Base-by-base conservation (phyloP, 2,329 filamentous ascomycete species). In the Aspergillus ibericus region DNA sequence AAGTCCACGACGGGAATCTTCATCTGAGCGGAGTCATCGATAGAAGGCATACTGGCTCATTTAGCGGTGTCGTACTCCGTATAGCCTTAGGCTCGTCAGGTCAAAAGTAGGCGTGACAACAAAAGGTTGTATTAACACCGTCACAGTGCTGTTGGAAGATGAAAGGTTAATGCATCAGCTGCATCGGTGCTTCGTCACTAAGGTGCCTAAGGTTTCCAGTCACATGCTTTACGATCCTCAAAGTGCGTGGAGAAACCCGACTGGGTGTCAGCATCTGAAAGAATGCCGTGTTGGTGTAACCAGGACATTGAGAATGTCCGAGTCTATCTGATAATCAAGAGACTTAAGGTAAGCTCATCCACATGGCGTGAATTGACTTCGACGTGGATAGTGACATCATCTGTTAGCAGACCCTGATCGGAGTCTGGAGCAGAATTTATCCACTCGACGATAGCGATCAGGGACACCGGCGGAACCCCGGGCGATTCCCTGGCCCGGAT, bases 1-100 rank as follows among this genome's bases (percentile, higher is more conserved):
- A 80, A 75, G 58, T 79, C 77, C 42, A 80, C 70, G 20, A 77
- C 65, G 13, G 76, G 76, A 50, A 80, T 76, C 29, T 61, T 60
- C 60, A 63, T 67, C 20, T 42, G 16, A n/a, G 38, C 29, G 27
- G 55, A 34, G 16, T 15, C 32, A 20, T 49, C 16, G 16, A 16
- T 16, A 20, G 34, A 18, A 48, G 46, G n/a, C 25, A 53, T 59
- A 13, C 18, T 32, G 20, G 15, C 29, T 32, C 5, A n/a, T 18
- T 48, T 2, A 20, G 25, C 13, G 10, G 18, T 42, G 13, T 42
- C 38, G 18, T n/a, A n/a, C n/a, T n/a, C n/a, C n/a, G n/a, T 20
- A 3, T 20, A 42, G 38, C 18, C 22, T 42, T 2, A 20, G 6
- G 1, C 15, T 22, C 20, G 3, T 18, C 38, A 5, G n/a, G 18